A percentile compares a stretch with the other conserved stretches of the same genome.
Conservation (phyloP, 2,329 filamentous ascomycete genomes). For the Dothiorella sarmentorum region DNA sequence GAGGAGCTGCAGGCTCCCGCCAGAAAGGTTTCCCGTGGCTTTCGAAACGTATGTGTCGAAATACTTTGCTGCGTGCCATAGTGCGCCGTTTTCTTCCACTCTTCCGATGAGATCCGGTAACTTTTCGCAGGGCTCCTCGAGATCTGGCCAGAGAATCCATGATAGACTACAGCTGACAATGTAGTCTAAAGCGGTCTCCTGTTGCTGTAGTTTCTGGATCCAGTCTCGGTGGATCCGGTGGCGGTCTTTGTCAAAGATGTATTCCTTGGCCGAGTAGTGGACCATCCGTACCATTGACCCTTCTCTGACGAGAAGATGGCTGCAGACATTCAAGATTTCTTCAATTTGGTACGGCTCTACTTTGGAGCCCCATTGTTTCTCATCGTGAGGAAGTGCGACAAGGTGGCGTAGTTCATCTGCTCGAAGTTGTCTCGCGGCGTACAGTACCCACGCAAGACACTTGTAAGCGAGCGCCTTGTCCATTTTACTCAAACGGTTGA, state of each 20-base stretch:
- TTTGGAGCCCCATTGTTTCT: background rate
- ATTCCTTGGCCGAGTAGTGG: background rate
- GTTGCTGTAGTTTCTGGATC: background rate
- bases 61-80: background rate
- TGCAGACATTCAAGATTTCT: background rate
- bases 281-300: background rate
- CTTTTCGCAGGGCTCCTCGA: background rate
- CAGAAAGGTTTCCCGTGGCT: background rate
- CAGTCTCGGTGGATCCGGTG: background rate
- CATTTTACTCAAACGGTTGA: background rate
- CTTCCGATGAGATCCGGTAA: background rate
- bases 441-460: background rate
- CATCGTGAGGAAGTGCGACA: background rate
- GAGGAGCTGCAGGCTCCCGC: background rate
- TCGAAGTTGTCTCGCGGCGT: background rate
- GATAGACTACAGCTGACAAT: background rate
- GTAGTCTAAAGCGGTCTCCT: background rate
- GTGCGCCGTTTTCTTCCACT: background rate
- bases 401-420: background rate
- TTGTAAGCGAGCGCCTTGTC: background rate
- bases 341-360: background rate
- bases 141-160: background rate
- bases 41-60: background rate
- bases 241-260: background rate
- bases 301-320: background rate